Evolutionary conservation across 805 yeast species (phyloP), one percentile per base, ranked within the genome.

Genomic region (Zygosaccharomyces kombuchaensis): DNA sequence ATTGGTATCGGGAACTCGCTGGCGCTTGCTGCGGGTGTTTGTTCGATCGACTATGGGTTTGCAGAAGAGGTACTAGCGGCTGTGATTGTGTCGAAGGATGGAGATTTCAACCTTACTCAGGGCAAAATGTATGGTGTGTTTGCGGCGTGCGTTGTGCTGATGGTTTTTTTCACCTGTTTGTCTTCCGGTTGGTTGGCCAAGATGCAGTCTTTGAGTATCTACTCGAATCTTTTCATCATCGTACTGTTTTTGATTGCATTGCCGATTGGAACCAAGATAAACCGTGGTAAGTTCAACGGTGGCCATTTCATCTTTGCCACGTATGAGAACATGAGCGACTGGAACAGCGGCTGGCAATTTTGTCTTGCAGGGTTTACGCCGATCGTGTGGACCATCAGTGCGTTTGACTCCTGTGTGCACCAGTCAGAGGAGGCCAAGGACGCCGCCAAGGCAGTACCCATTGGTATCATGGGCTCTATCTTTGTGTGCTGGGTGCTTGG

Each of bases 341-440:
- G 84, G 80, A 69, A 78, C 3, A 66, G 61, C 23, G 86, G 85
- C 23, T 79, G 82, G 80, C 71, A 78, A 6, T 61, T 77, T 61
- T 46, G 68, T 34, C 61, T 71, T 50, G 67, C 80, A 55, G 63
- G 63, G 1, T 77, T 80, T 74, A 74, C 80, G 76, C 81, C 87
- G 0, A 78, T 81, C 3, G 75, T 81, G 47, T 83, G 89, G 89
- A 81, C 87, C 23, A 80, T 82, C 63, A 84, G 85, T 34, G 81
- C 84, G 1, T 81, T 81, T 59, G 88, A 82, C 60, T 76, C 84
- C 4, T 78, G 83, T 55, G 80, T 82, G 39, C 87, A 82, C 65
- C 78, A 81, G 80, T 71, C 82, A 10, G 89, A 82, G 61, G 88
- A 82, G 61, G 82, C 84, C 17, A 70, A 71, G 45, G 76, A 80